These are phyloP conservation scores for Phytophthora pisi DNA, from an alignment of 352 stramenopile species.

Conservation along the genomic window DNA sequence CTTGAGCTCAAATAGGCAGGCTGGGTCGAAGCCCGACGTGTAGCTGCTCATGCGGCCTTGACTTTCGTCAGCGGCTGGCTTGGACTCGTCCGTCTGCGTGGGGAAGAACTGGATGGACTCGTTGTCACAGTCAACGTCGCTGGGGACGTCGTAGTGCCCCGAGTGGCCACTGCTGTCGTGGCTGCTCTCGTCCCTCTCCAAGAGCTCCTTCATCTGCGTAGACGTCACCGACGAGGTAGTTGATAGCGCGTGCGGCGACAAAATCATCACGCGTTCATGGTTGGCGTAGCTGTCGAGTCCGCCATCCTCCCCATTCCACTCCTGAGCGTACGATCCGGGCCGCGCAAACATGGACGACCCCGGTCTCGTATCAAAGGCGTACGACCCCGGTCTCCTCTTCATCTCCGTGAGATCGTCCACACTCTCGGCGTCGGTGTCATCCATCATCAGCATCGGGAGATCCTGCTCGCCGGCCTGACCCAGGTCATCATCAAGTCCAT, in stretches of 20 bases:
- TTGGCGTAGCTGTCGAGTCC: slow-evolving; percentile 29
- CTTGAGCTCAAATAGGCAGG: slow-evolving; percentile 45
- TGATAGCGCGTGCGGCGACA: slow-evolving; percentile 38
- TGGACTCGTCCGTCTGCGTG: slow-evolving; percentile 21
- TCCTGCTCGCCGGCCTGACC: slow-evolving; percentile 24
- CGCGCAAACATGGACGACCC: slow-evolving; percentile 24
- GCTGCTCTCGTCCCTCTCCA: slow-evolving; percentile 37
- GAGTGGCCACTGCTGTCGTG: slow-evolving; percentile 27
- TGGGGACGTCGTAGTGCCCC: slow-evolving; percentile 18
- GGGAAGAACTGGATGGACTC: slow-evolving; percentile 57
- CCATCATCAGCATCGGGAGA: slow-evolving; percentile 42
- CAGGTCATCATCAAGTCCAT: slow-evolving; percentile 28
- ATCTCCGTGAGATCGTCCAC: slow-evolving; percentile 40
- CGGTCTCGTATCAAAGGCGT: slow-evolving; percentile 23
- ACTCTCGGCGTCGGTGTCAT: slow-evolving; percentile 41
- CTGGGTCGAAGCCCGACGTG: slow-evolving; percentile 38
- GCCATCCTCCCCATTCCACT: slow-evolving; percentile 34
- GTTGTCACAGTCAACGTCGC: slow-evolving; percentile 32
- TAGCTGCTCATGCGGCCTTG: slow-evolving; percentile 23
- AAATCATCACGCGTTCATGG: slow-evolving; percentile 31
- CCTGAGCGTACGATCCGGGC: slow-evolving; percentile 29
- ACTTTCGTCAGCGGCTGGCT: slow-evolving; percentile 7
- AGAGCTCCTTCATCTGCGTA: slow-evolving; percentile 34
- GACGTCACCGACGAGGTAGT: slow-evolving; percentile 45
- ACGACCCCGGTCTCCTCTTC: slow-evolving; percentile 24